These are phyloP conservation scores for Eucalyptus erythrocorys DNA, from an alignment of 345 rosid species.

Conservation along the genomic window DNA sequence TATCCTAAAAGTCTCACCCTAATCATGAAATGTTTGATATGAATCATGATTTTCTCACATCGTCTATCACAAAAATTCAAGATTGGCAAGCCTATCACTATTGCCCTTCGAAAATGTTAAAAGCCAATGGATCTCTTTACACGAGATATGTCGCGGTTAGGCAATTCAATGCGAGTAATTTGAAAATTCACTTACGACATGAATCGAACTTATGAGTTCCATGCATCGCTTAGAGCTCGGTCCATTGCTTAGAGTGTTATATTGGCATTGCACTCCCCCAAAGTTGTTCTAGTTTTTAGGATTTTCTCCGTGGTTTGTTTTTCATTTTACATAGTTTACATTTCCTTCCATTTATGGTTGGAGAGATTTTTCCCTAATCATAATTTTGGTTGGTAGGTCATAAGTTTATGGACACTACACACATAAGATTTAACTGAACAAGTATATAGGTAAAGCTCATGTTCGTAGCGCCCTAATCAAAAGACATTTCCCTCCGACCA, in stretches of 20 bases:
- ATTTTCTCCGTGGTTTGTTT: background rate
- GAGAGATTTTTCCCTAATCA: background rate
- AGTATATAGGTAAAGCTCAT: background rate
- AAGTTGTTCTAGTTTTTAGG: background rate
- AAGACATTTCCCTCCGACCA: too few relatives aligned
- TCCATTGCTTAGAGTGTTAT: background rate
- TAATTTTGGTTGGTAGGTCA: background rate
- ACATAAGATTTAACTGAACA: background rate
- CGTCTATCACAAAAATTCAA: rapidly evolving
- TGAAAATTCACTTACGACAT: background rate
- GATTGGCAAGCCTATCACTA: background rate
- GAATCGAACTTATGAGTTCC: background rate
- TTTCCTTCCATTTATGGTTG: background rate
- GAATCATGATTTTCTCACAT: background rate
- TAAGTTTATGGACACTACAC: background rate
- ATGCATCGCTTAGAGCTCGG: background rate
- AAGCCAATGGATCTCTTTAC: background rate
- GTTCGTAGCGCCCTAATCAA: background rate
- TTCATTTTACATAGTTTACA: background rate
- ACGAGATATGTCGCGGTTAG: background rate
- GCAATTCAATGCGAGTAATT: background rate
- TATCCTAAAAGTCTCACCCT: background rate
- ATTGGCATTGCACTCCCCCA: background rate
- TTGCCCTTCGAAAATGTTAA: background rate
- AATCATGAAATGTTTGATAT: background rate